Evolutionary conservation across 1,284 basidiomycete species (phyloP).

Genomic region (Agaricales sp.): DNA sequence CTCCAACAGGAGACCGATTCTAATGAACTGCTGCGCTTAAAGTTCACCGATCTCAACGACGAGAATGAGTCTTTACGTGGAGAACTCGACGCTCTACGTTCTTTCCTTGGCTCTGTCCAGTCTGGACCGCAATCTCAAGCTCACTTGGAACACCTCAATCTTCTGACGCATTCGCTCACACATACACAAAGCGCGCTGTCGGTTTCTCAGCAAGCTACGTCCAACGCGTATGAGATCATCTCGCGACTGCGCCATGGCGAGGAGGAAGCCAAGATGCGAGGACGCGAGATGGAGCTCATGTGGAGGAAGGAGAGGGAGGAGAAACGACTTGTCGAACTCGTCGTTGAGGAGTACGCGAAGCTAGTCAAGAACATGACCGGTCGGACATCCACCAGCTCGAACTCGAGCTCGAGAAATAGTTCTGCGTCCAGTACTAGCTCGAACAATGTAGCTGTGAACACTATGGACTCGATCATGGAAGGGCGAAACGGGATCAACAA

Average conservation of each 20-base stretch:
- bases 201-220: not conserved
- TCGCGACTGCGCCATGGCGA: constrained; percentile 38
- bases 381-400: constrained; percentile 19
- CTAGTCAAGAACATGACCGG: constrained; percentile 54
- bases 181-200: not conserved
- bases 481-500: constrained; percentile 36
- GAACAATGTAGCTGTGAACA: constrained; percentile 12
- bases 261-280: constrained; percentile 35
- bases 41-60: not conserved
- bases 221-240: constrained; percentile 37
- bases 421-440: constrained; percentile 2
- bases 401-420: no score
- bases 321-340: constrained; percentile 47
- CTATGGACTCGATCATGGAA: constrained; percentile 34
- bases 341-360: constrained; percentile 58
- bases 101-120: not conserved
- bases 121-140: not conserved
- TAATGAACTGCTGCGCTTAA: not conserved
- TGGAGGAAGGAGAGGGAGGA: constrained; percentile 42
- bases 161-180: not conserved
- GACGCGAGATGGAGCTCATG: constrained; percentile 33
- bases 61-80: not conserved
- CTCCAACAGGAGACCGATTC: not conserved
- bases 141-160: not conserved
- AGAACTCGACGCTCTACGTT: not conserved